Conservation (phyloP, 1,139 yeast species). For the Suhomyces bolitotheri region DNA sequence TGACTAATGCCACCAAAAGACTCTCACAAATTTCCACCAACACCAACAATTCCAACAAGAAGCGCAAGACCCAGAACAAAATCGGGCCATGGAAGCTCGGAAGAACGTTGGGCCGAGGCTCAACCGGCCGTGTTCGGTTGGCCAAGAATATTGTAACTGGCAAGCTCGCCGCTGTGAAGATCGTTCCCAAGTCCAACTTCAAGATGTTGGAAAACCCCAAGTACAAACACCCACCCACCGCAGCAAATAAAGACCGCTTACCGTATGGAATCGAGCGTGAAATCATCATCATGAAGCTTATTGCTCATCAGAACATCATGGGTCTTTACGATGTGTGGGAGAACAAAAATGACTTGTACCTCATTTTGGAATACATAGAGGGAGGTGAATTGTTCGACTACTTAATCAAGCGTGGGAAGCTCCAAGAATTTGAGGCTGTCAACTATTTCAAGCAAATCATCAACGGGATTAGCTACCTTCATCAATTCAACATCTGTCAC, state of each 20-base stretch:
- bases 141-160: conserved; percentile 86
- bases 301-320: conserved; percentile 91
- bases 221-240: conserved; percentile 28
- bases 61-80: conserved; percentile 64
- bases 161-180: conserved; percentile 93
- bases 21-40: conserved; percentile 64
- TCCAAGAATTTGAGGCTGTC: conserved; percentile 88
- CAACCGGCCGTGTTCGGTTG: conserved; percentile 89
- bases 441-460: conserved; percentile 90
- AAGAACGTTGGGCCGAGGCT: conserved; percentile 90
- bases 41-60: conserved; percentile 46
- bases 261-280: conserved; percentile 97
- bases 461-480: conserved; percentile 89
- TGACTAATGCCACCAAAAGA: conserved; percentile 63
- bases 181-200: conserved; percentile 79
- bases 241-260: conserved; percentile 50
- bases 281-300: conserved; percentile 86
- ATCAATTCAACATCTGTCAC: conserved; percentile 90
- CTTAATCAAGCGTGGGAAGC: conserved; percentile 80
- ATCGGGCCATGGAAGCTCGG: conserved; percentile 98
- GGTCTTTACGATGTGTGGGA: conserved; percentile 99
- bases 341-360: conserved; percentile 85
- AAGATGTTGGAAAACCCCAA: conserved; percentile 57
- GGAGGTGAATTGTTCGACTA: conserved; percentile 97
- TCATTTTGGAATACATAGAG: conserved; percentile 92